phyloP scores from a whole-genome alignment of 768 basidiomycete species.

The Lanmaoa pseudosensibilis region DNA sequence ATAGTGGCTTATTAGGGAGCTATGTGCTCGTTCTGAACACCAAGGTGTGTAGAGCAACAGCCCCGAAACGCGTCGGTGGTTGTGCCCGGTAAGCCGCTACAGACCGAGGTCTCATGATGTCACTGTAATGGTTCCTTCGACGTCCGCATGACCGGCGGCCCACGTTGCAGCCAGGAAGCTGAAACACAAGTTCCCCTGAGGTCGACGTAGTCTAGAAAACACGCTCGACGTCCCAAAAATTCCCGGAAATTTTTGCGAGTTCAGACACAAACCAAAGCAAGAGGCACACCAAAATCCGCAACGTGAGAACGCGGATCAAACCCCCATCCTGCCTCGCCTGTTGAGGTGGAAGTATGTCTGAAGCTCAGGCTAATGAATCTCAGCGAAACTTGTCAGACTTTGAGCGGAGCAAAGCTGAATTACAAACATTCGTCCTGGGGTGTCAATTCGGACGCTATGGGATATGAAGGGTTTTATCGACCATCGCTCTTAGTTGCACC shows the following conservation, averaged over 20 bases:
- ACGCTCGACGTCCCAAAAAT: neutral
- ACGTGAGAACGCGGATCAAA: neutral
- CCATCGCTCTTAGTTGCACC: neutral
- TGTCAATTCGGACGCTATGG: constrained; percentile 1
- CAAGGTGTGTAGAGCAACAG: neutral
- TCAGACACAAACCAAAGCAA: neutral
- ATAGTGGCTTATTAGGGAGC: constrained; percentile 16
- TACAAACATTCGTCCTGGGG: neutral
- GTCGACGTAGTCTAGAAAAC: neutral
- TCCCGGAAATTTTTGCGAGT: neutral
- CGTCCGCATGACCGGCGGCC: constrained; percentile 2
- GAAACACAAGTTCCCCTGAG: neutral
- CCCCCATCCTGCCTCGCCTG: neutral
- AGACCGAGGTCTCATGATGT: constrained; percentile 4
- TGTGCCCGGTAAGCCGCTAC: neutral
- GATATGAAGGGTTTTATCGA: neutral
- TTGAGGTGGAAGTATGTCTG: neutral
- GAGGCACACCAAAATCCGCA: neutral
- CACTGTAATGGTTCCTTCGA: neutral
- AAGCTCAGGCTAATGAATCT: neutral
- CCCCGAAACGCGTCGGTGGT: neutral
- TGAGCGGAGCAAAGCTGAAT: neutral
- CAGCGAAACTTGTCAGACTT: neutral
- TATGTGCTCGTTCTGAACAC: constrained; percentile 4
- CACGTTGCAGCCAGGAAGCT: neutral